These are phyloP conservation scores for Cryptococcus floricola DNA, from an alignment of 1,284 basidiomycete genomes.

Conservation along the genomic window DNA sequence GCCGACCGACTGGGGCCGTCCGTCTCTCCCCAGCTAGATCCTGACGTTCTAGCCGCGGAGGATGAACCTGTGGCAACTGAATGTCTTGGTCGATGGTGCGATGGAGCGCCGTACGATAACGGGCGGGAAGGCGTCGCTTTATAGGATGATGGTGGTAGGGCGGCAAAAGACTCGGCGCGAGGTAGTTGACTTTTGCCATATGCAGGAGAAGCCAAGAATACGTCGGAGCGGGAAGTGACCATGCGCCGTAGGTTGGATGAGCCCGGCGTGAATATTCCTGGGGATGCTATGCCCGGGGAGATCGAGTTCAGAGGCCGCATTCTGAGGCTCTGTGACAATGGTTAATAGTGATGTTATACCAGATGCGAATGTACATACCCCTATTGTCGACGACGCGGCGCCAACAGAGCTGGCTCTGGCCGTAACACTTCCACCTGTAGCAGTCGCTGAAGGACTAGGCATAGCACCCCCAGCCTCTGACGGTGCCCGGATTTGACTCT, in stretches of 20 bases:
- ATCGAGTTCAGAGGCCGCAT: constrained; percentile 8
- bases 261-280: constrained; percentile 11
- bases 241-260: constrained; percentile 34
- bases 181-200: neutral
- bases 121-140: neutral
- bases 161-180: constrained; percentile 14
- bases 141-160: constrained; percentile 8
- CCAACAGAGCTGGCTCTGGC: constrained; percentile 45
- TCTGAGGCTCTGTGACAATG: constrained; percentile 6
- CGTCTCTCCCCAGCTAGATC: constrained; percentile 29
- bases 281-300: constrained; percentile 10
- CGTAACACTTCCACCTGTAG: constrained; percentile 42
- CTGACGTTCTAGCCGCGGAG: constrained; percentile 17
- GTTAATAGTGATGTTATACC: neutral
- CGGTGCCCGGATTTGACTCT: constrained; percentile 59
- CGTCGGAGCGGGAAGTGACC: constrained; percentile 32
- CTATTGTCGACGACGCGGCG: constrained; percentile 40
- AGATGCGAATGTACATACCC: constrained; percentile 22
- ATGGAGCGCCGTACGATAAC: neutral
- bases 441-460: constrained; percentile 43
- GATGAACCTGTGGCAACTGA: constrained; percentile 13
- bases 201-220: constrained; percentile 20
- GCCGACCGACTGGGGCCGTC: constrained; percentile 17
- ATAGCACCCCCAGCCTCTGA: constrained; percentile 43
- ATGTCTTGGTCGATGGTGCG: neutral